phyloP scores from a whole-genome alignment of 2,329 filamentous ascomycete genomes.

The Sporothrix schenckii region DNA sequence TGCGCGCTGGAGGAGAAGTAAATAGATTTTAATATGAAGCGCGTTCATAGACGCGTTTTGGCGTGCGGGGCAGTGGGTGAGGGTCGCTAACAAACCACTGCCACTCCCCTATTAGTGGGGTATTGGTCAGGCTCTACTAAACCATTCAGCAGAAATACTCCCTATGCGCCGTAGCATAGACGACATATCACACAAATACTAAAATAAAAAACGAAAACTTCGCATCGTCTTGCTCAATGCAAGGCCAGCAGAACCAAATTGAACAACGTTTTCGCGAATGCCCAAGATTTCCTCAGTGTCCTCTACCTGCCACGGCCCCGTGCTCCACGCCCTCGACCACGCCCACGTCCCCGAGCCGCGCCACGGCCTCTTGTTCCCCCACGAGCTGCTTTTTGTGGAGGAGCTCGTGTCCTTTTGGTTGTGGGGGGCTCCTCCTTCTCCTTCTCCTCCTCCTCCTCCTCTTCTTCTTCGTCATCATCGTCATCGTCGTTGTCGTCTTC shows the following conservation, averaged over 20 bases:
- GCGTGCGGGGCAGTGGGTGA: constrained; percentile 26
- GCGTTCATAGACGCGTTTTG: constrained; percentile 28
- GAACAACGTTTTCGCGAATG: not conserved
- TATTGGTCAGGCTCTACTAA: not conserved
- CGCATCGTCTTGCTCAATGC: not conserved
- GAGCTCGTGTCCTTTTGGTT: constrained; percentile 28
- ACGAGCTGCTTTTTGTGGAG: constrained; percentile 25
- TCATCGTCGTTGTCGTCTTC: constrained; percentile 8
- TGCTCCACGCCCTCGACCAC: constrained; percentile 31
- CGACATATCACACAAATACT: not conserved
- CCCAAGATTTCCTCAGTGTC: not conserved
- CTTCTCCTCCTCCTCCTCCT: constrained; percentile 28
- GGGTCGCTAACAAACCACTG: not conserved
- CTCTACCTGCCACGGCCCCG: constrained; percentile 22
- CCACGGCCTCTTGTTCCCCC: constrained; percentile 32
- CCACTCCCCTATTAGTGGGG: constrained; percentile 3
- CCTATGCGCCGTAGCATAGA: not conserved
- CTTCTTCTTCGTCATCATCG: constrained; percentile 25
- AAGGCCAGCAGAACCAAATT: not conserved
- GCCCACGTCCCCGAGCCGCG: constrained; percentile 31
- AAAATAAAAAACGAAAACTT: not conserved
- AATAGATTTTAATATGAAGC: constrained; percentile 14
- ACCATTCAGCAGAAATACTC: not conserved
- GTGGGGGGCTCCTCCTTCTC: constrained; percentile 14
- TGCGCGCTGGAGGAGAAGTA: constrained; percentile 16